These are phyloP conservation scores for Colletotrichum sp. DNA, from an alignment of 2,329 filamentous ascomycete genomes.

Conservation along the genomic window DNA sequence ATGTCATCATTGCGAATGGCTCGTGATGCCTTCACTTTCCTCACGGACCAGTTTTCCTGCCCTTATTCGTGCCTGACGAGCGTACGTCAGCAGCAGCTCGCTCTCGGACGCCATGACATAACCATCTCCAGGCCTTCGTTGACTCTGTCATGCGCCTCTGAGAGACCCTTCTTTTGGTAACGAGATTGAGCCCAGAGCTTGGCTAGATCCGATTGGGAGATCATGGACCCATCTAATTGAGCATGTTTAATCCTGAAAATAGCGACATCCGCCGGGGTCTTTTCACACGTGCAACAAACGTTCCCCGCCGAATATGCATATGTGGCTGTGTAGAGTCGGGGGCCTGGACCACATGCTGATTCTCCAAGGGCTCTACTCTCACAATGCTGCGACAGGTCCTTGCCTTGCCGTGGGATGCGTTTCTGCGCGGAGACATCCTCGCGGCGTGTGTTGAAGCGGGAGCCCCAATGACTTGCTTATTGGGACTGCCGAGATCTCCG, in stretches of 20 bases:
- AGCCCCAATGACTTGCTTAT: neutral
- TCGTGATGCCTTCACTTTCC: neutral
- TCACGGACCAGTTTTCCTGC: neutral
- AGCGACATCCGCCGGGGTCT: neutral
- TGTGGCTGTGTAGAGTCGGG: neutral
- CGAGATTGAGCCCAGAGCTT: neutral
- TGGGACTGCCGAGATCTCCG: neutral
- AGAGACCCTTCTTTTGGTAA: neutral
- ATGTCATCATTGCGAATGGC: neutral
- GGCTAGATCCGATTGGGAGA: neutral
- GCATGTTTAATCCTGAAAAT: neutral
- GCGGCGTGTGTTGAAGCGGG: neutral
- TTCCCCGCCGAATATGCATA: neutral
- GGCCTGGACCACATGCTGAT: neutral
- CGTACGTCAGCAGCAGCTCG: neutral
- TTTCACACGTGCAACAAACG: neutral
- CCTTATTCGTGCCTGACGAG: neutral
- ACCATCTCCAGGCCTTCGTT: neutral
- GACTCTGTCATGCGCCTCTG: neutral
- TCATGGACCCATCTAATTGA: too few species aligned
- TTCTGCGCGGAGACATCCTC: neutral
- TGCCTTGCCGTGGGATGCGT: neutral
- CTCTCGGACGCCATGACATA: neutral
- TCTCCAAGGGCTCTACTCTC: neutral
- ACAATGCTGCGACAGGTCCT: neutral